Conservation (phyloP, 106 monocot genomes). For the Cymbidium sinense region DNA sequence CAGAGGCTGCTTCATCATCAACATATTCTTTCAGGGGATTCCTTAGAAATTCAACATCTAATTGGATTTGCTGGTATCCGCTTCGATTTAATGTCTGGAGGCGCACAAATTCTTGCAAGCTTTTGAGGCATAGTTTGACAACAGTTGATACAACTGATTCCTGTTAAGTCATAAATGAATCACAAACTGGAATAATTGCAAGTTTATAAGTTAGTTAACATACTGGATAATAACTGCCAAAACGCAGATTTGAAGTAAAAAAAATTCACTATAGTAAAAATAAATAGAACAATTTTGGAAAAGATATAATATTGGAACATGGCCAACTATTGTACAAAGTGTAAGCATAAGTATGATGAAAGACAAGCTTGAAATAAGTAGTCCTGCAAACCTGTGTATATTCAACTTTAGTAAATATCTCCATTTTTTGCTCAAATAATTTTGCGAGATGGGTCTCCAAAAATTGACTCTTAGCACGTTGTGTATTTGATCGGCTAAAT, state of each 20-base stretch:
- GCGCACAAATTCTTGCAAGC: constrained; percentile 90
- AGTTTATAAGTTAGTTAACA: too few relatives aligned
- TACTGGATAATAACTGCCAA: too few relatives aligned
- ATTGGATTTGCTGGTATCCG: constrained; percentile 95
- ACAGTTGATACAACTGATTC: constrained; percentile 82
- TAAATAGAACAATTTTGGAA: too few relatives aligned
- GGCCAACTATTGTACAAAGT: neutral
- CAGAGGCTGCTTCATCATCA: constrained; percentile 73
- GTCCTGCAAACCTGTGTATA: constrained; percentile 57
- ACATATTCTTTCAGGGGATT: constrained; percentile 76
- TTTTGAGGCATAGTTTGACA: constrained; percentile 87
- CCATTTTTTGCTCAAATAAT: constrained; percentile 98
- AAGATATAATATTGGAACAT: neutral
- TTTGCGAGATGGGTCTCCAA: constrained; percentile 96
- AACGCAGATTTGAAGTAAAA: too few relatives aligned
- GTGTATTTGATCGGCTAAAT: constrained; percentile 67
- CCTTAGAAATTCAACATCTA: constrained; percentile 92
- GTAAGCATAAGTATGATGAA: neutral
- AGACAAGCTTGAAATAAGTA: too few relatives aligned
- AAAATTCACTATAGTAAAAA: too few relatives aligned
- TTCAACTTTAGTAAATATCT: constrained; percentile 98
- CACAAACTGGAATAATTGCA: neutral
- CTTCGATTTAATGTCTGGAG: constrained; percentile 92
- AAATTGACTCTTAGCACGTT: constrained; percentile 86
- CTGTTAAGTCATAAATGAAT: constrained; percentile 40